Evolutionary conservation across 2,329 filamentous ascomycete species (phyloP).

Genomic region (Trichoderma cornu-damae): DNA sequence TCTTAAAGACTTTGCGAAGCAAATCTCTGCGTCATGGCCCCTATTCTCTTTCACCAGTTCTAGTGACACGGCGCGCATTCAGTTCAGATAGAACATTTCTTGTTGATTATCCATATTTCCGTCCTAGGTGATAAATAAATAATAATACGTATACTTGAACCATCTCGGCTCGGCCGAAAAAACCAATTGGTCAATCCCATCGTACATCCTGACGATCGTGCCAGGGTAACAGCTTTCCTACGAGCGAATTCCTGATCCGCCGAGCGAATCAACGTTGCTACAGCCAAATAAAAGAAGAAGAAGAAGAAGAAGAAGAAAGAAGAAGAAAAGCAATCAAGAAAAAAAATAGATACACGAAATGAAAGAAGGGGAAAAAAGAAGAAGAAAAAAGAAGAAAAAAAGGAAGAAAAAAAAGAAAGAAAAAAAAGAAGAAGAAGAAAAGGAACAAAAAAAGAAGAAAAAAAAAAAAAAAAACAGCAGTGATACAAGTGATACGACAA

Average conservation of each 20-base stretch:
- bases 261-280: not conserved
- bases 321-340: not conserved
- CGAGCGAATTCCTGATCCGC: not conserved
- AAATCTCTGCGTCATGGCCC: not conserved
- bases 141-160: not conserved
- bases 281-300: not conserved
- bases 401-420: not conserved
- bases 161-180: not conserved
- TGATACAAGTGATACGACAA: slow-evolving; percentile 7
- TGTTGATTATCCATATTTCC: not conserved
- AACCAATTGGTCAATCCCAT: not conserved
- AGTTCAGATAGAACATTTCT: not conserved
- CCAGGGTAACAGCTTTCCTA: not conserved
- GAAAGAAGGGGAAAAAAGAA: too few species aligned
- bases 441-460: not conserved
- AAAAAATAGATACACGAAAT: not conserved
- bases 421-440: not conserved
- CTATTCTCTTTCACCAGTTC: not conserved
- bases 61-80: not conserved
- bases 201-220: not conserved
- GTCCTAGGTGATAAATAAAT: too few species aligned
- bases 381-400: not conserved
- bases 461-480: not conserved
- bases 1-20: not conserved
- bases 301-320: not conserved